Evolutionary conservation across 2,329 filamentous ascomycete genomes (phyloP).

Genomic region (Botryotinia narcissicola): DNA sequence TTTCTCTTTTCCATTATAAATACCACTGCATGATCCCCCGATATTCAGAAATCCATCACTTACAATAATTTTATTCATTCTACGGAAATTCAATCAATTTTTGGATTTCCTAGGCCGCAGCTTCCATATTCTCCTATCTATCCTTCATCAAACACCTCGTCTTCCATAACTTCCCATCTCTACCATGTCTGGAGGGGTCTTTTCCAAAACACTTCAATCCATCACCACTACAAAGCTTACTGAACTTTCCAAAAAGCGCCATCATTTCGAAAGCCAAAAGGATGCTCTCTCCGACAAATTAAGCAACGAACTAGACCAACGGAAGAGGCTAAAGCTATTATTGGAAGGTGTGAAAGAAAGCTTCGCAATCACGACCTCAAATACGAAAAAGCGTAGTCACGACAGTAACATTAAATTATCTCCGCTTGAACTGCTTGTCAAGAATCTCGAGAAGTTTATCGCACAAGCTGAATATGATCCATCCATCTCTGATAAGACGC

Average conservation of each 20-base stretch:
- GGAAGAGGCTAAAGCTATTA: conserved; percentile 40
- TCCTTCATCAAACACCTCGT: neutral
- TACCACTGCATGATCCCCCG: neutral
- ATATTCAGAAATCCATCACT: neutral
- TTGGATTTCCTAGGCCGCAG: neutral
- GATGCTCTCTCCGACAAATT: conserved; percentile 40
- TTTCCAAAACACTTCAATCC: conserved; percentile 53
- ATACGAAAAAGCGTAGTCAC: conserved; percentile 23
- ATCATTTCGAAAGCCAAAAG: conserved; percentile 49
- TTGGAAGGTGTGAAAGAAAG: conserved; percentile 35
- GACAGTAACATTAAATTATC: conserved; percentile 20
- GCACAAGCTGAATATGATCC: conserved; percentile 53
- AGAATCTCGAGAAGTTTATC: conserved; percentile 51
- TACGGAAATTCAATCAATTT: neutral
- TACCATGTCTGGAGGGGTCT: conserved; percentile 39
- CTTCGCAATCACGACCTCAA: conserved; percentile 34
- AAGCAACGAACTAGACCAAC: conserved; percentile 37
- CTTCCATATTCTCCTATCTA: neutral
- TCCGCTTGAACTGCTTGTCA: conserved; percentile 31
- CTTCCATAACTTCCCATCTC: neutral
- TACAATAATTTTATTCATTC: neutral
- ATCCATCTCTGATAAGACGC: conserved; percentile 47
- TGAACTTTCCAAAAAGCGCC: conserved; percentile 53
- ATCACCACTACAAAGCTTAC: conserved; percentile 56
- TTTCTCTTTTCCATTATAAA: neutral